A percentile compares a stretch with the other conserved stretches of the same genome.
Conservation (phyloP, 805 yeast species). For the Candida multigemmis region DNA sequence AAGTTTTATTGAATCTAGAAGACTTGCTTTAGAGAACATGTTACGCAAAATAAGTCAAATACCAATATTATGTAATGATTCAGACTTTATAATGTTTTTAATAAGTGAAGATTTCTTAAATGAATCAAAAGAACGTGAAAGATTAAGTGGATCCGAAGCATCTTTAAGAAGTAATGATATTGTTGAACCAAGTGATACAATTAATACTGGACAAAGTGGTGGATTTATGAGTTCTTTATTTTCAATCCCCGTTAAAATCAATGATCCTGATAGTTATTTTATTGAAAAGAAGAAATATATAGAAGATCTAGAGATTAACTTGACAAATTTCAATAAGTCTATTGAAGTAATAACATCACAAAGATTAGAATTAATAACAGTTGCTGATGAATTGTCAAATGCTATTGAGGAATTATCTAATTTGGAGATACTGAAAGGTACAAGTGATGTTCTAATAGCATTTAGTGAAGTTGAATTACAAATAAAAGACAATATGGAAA, state of each 20-base stretch:
- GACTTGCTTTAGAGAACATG: constrained; percentile 83
- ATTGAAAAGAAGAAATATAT: constrained; percentile 58
- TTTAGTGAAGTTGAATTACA: constrained; percentile 68
- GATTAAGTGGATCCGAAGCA: constrained; percentile 45
- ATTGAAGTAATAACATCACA: constrained; percentile 69
- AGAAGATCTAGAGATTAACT: constrained; percentile 64
- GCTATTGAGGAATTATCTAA: constrained; percentile 52
- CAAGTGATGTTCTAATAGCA: constrained; percentile 54
- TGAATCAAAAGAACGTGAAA: constrained; percentile 66
- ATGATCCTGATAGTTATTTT: constrained; percentile 76
- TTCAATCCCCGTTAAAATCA: constrained; percentile 56
- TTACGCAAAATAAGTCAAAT: constrained; percentile 57
- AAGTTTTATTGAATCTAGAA: constrained; percentile 78
- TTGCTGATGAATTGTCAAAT: constrained; percentile 59
- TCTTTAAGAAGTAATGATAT: constrained; percentile 25
- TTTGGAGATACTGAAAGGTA: constrained; percentile 62
- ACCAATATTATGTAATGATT: constrained; percentile 53
- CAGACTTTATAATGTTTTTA: constrained; percentile 70
- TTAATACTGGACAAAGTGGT: constrained; percentile 6
- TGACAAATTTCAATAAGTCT: constrained; percentile 59
- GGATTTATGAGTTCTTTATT: constrained; percentile 68
- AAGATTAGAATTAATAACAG: constrained; percentile 60
- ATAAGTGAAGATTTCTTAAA: constrained; percentile 60
- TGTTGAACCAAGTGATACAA: constrained; percentile 20
- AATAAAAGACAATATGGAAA: constrained; percentile 63